A percentile compares a stretch with the other conserved stretches of the same genome.
phyloP scores from a whole-genome alignment of 108 stramenopile genomes.

The Fragilaria crotonensis region DNA sequence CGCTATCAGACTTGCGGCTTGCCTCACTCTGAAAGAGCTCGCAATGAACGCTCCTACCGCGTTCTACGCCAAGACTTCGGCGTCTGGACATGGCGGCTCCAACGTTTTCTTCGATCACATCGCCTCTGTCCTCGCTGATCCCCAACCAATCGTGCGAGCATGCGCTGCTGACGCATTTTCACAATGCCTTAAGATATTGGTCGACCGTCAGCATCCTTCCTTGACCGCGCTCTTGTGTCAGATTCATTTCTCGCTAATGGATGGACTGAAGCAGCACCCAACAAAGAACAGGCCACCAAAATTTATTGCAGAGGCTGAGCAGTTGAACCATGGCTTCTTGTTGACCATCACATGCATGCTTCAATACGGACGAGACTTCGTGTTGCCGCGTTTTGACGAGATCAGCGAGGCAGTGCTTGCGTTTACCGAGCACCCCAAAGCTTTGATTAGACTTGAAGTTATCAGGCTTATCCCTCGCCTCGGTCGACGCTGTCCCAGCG shows the following conservation, averaged over 20 bases:
- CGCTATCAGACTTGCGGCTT: constrained; percentile 67
- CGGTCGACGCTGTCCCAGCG: constrained; percentile 66
- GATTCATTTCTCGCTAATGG: constrained; percentile 62
- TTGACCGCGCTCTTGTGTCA: constrained; percentile 64
- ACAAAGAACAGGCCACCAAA: constrained; percentile 14
- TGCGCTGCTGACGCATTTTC: constrained; percentile 91
- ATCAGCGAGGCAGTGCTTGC: constrained; percentile 73
- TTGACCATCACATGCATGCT: constrained; percentile 83
- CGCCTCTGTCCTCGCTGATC: constrained; percentile 73
- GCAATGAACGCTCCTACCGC: constrained; percentile 87
- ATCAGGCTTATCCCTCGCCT: constrained; percentile 84
- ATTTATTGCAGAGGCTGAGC: constrained; percentile 29
- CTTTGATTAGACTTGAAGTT: constrained; percentile 79
- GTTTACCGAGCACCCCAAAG: constrained; percentile 58
- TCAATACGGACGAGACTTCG: constrained; percentile 81
- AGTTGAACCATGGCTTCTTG: constrained; percentile 84
- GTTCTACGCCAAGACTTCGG: constrained; percentile 80
- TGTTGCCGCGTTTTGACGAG: constrained; percentile 91
- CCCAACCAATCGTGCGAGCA: constrained; percentile 77
- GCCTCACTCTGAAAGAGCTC: constrained; percentile 80
- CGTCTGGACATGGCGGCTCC: constrained; percentile 49
- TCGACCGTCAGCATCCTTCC: constrained; percentile 58
- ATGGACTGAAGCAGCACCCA: constrained; percentile 40
- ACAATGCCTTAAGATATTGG: constrained; percentile 67
- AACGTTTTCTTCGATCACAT: constrained; percentile 89